A percentile compares a stretch with the other conserved stretches of the same genome.
These are phyloP conservation scores for Hypoxylon sp. DNA, from an alignment of 2,329 filamentous ascomycete species.

Conservation along the genomic window DNA sequence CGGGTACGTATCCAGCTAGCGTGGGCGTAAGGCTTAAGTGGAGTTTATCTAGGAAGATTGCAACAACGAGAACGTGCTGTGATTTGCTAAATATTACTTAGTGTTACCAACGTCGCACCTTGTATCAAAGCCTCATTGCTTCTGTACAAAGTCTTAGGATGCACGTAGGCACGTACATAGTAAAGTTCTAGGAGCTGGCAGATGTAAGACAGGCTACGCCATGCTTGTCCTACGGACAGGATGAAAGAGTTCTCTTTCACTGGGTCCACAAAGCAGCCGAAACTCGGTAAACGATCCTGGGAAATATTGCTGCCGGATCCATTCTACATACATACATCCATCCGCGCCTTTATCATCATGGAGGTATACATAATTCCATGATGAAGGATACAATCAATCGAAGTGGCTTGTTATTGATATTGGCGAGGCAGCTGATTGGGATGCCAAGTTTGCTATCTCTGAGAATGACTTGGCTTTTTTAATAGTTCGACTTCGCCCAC, in stretches of 20 bases:
- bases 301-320: too few relatives aligned
- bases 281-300: neutral
- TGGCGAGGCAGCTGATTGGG: neutral
- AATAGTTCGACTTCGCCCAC: neutral
- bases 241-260: neutral
- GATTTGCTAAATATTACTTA: slow-evolving; percentile 21
- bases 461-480: neutral
- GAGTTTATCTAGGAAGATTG: slow-evolving; percentile 12
- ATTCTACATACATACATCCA: too few relatives aligned
- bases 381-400: neutral
- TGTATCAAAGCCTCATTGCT: slow-evolving; percentile 10
- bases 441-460: neutral
- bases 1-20: slow-evolving; percentile 21
- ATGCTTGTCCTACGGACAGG: neutral
- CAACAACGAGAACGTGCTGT: slow-evolving; percentile 2
- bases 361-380: neutral
- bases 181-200: neutral
- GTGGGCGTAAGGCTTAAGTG: slow-evolving; percentile 36
- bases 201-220: neutral
- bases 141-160: neutral
- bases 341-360: too few relatives aligned
- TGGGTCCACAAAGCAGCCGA: neutral
- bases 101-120: neutral
- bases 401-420: slow-evolving; percentile 1
- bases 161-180: neutral